phyloP scores from a whole-genome alignment of 1,284 basidiomycete species.

The Ustilago esculenta region DNA sequence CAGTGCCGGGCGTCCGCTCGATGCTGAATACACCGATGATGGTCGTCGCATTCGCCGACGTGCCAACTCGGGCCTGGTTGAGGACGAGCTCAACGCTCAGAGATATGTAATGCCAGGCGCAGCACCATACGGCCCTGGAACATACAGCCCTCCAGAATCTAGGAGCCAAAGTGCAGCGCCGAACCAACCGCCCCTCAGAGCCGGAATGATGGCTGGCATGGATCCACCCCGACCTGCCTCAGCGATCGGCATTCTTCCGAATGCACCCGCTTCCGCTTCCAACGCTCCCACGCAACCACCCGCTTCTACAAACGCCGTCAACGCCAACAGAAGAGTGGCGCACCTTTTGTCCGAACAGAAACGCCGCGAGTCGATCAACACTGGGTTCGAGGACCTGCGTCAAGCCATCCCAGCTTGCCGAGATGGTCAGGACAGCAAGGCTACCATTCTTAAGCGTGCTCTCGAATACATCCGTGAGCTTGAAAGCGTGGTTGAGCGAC shows the following conservation, averaged over 20 bases:
- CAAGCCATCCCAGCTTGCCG: constrained; percentile 45
- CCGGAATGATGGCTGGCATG: constrained; percentile 28
- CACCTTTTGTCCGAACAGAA: constrained; percentile 48
- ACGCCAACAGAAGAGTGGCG: constrained; percentile 42
- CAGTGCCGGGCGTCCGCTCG: constrained; percentile 7
- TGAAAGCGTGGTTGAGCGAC: constrained; percentile 38
- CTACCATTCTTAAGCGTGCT: constrained; percentile 47
- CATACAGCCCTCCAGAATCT: constrained; percentile 36
- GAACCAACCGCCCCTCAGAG: constrained; percentile 8
- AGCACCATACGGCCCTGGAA: constrained; percentile 15
- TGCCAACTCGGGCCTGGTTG: constrained; percentile 15
- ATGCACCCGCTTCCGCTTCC: background rate
- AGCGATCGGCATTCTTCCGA: constrained; percentile 18
- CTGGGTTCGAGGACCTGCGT: constrained; percentile 50
- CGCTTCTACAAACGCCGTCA: constrained; percentile 20
- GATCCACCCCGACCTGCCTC: constrained; percentile 36
- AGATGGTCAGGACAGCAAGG: constrained; percentile 53
- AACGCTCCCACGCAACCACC: background rate
- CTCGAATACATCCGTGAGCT: constrained; percentile 50
- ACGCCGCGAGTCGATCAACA: constrained; percentile 53
- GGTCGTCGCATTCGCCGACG: constrained; percentile 25
- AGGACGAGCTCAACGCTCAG: constrained; percentile 16
- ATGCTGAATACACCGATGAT: constrained; percentile 18
- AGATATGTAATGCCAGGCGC: constrained; percentile 13
- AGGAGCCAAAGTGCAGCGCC: constrained; percentile 22